These are phyloP conservation scores for Aureococcus anophagefferens DNA, from an alignment of 108 stramenopile species.

Conservation along the genomic window DNA sequence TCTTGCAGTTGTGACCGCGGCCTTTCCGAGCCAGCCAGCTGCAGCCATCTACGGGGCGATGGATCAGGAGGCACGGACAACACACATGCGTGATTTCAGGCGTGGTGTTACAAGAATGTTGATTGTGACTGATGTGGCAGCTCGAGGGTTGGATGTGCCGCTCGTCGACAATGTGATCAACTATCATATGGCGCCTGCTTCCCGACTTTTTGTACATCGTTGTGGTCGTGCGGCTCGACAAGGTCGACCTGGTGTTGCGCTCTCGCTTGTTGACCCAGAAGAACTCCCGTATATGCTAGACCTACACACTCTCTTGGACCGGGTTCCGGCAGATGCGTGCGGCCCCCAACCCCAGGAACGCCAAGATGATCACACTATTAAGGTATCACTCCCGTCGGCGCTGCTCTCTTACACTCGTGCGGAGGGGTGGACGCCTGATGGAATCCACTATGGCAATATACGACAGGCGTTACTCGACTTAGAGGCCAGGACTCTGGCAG, in stretches of 20 bases:
- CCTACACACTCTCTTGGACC: constrained; percentile 82
- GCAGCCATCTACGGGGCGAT: constrained; percentile 90
- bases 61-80: constrained; percentile 78
- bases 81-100: constrained; percentile 75
- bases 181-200: constrained; percentile 80
- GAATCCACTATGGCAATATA: too few relatives aligned
- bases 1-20: constrained; percentile 60
- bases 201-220: constrained; percentile 94
- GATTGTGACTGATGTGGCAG: constrained; percentile 95
- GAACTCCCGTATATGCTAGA: constrained; percentile 97
- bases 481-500: neutral
- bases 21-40: constrained; percentile 23
- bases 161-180: constrained; percentile 96
- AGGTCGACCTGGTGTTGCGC: constrained; percentile 78
- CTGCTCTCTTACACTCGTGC: too few relatives aligned
- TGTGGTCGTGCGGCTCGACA: constrained; percentile 84
- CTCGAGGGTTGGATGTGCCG: constrained; percentile 94
- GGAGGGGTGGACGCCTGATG: too few relatives aligned
- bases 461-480: too few relatives aligned
- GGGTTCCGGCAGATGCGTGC: constrained; percentile 36
- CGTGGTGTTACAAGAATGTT: constrained; percentile 65
- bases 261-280: constrained; percentile 85
- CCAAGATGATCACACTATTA: too few relatives aligned
- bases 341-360: constrained; percentile 55
- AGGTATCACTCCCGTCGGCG: too few relatives aligned